A percentile compares a stretch with the other conserved stretches of the same genome.
Conservation (phyloP, 1,139 yeast species). For the Pichia sp. region DNA sequence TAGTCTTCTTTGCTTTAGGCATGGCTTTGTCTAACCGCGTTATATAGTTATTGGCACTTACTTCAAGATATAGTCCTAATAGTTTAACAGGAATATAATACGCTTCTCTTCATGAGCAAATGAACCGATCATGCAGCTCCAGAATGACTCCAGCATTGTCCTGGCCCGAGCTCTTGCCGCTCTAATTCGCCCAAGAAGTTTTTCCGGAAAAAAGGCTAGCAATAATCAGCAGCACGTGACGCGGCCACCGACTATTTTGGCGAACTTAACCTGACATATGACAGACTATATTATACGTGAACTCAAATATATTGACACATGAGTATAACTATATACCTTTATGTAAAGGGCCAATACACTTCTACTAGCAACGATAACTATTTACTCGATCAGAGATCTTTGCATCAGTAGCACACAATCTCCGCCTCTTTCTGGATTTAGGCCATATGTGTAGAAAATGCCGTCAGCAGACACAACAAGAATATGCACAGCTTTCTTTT, state of each 20-base stretch:
- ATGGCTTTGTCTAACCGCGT: constrained; percentile 6
- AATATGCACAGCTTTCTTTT: constrained; percentile 46
- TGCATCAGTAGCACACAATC: constrained; percentile 81
- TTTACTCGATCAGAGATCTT: constrained; percentile 21
- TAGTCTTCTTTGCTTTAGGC: constrained; percentile 24
- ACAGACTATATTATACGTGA: too few species aligned
- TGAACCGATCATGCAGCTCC: neutral
- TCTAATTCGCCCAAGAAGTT: neutral
- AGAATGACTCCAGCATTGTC: neutral
- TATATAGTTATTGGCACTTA: neutral
- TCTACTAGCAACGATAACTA: neutral
- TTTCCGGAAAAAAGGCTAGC: neutral
- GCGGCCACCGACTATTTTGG: neutral
- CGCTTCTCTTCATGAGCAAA: neutral
- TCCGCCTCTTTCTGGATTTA: constrained; percentile 89
- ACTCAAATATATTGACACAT: too few species aligned
- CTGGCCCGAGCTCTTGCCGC: neutral
- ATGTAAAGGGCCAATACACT: too few species aligned
- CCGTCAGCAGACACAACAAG: constrained; percentile 89
- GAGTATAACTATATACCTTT: too few species aligned
- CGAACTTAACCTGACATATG: too few species aligned
- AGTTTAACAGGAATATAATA: neutral
- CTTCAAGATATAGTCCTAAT: too few species aligned
- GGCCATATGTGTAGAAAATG: constrained; percentile 73
- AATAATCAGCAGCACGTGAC: neutral